Conservation (phyloP, 306 rosid species). For the Cyclanthera cordifolia region DNA sequence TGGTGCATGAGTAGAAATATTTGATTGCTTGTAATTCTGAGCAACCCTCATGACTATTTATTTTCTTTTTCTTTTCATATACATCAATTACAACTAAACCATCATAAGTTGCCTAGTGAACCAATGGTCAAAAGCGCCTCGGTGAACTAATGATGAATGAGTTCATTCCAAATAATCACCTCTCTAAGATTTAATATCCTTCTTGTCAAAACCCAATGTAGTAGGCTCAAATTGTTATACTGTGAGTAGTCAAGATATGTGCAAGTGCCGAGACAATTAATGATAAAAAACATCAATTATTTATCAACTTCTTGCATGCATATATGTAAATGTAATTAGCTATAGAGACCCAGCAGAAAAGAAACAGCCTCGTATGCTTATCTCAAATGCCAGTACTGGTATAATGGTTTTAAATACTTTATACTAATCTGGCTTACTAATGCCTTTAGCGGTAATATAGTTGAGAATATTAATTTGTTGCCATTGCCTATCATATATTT, state of each 20-base stretch:
- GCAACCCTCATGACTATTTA: background rate
- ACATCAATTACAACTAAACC: background rate
- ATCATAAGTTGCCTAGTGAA: too few species aligned
- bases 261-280: too few species aligned
- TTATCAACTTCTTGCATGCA: background rate
- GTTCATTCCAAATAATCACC: too few species aligned
- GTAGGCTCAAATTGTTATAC: too few species aligned
- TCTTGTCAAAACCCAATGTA: too few species aligned
- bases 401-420: background rate
- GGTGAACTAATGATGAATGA: too few species aligned
- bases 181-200: too few species aligned
- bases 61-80: background rate
- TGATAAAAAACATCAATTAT: background rate
- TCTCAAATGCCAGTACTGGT: background rate
- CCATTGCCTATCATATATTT: background rate
- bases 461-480: background rate
- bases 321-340: background rate
- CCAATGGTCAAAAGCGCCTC: too few species aligned
- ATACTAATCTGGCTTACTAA: background rate
- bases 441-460: background rate
- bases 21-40: background rate
- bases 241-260: too few species aligned
- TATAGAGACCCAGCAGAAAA: background rate
- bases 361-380: background rate
- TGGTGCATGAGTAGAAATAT: background rate